These are phyloP conservation scores for Globisporangium megalacanthum DNA, from an alignment of 352 stramenopile genomes.

Conservation along the genomic window DNA sequence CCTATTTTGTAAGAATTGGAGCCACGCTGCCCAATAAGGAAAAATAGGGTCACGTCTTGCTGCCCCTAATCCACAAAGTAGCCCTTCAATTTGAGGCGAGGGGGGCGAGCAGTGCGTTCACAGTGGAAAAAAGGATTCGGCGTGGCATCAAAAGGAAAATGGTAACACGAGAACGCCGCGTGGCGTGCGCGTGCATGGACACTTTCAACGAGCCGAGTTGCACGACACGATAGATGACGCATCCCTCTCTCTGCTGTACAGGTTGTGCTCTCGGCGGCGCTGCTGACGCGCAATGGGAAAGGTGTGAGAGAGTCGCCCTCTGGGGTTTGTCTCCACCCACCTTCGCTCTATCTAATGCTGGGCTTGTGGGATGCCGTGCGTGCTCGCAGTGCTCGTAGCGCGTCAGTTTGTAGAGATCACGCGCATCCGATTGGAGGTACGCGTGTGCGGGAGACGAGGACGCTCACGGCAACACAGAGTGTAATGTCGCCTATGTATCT, in stretches of 20 bases:
- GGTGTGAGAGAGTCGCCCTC: slow-evolving; percentile 35
- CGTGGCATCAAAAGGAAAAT: not conserved
- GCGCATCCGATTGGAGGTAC: slow-evolving; percentile 94
- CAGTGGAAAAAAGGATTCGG: slow-evolving; percentile 6
- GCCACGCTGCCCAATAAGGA: too few species aligned
- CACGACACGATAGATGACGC: not conserved
- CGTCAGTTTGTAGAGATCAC: slow-evolving; percentile 99
- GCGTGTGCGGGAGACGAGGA: not conserved
- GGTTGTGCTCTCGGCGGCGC: slow-evolving; percentile 95
- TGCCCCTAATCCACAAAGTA: not conserved
- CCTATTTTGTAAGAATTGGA: too few species aligned
- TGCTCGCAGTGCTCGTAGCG: slow-evolving; percentile 86
- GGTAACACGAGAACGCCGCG: slow-evolving; percentile 1
- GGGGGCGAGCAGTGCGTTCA: not conserved
- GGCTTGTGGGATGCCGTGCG: not conserved
- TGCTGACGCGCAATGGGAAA: slow-evolving; percentile 94
- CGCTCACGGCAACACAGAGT: not conserved
- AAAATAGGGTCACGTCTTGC: too few species aligned
- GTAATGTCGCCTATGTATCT: not conserved
- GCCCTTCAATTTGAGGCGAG: not conserved
- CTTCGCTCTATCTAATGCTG: not conserved
- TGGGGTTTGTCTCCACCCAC: not conserved
- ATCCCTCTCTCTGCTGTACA: slow-evolving; percentile 14
- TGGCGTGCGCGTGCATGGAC: slow-evolving; percentile 1
- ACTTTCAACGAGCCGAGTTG: not conserved